Evolutionary conservation across 2,329 filamentous ascomycete species (phyloP).

Genomic region (Cladosporium halotolerans): DNA sequence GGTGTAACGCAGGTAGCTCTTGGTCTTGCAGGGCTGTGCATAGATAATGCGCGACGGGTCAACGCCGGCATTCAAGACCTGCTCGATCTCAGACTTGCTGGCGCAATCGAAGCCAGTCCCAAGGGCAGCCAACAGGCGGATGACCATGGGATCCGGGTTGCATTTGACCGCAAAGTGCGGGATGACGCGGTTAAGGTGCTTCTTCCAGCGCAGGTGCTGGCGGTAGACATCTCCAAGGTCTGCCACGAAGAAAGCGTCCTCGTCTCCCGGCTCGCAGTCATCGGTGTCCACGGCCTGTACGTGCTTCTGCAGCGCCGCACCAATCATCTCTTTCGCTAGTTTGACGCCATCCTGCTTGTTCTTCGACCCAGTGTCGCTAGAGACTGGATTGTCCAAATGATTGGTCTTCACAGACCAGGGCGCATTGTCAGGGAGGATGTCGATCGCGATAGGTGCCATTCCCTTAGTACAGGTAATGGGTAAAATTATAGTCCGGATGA

Average conservation of each 20-base stretch:
- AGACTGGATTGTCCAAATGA: constrained; percentile 14
- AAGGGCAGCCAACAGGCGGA: constrained; percentile 78
- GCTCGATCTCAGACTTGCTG: constrained; percentile 94
- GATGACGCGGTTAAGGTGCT: constrained; percentile 83
- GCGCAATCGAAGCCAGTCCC: constrained; percentile 97
- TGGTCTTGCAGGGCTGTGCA: constrained; percentile 98
- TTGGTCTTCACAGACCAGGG: constrained; percentile 34
- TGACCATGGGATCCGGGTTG: constrained; percentile 86
- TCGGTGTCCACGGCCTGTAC: constrained; percentile 81
- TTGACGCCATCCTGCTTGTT: constrained; percentile 44
- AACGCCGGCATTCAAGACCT: constrained; percentile 75
- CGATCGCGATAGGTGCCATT: constrained; percentile 66
- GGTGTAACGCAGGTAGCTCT: constrained; percentile 91
- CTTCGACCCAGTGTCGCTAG: constrained; percentile 16
- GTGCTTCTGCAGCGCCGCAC: constrained; percentile 77
- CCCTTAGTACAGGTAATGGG: constrained; percentile 38
- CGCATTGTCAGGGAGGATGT: constrained; percentile 34
- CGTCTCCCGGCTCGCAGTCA: constrained; percentile 81
- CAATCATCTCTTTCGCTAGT: constrained; percentile 71
- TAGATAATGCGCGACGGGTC: constrained; percentile 93
- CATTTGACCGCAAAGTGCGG: constrained; percentile 99
- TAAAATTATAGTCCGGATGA: background rate
- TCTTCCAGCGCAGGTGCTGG: constrained; percentile 97
- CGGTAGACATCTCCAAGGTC: constrained; percentile 98
- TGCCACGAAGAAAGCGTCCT: constrained; percentile 97